Percentiles rank a stretch among this genome's conserved stretches.
These are phyloP conservation scores for Gryganskiella cystojenkinii DNA, from an alignment of 192 early-diverging fungal genomes.

Conservation along the genomic window DNA sequence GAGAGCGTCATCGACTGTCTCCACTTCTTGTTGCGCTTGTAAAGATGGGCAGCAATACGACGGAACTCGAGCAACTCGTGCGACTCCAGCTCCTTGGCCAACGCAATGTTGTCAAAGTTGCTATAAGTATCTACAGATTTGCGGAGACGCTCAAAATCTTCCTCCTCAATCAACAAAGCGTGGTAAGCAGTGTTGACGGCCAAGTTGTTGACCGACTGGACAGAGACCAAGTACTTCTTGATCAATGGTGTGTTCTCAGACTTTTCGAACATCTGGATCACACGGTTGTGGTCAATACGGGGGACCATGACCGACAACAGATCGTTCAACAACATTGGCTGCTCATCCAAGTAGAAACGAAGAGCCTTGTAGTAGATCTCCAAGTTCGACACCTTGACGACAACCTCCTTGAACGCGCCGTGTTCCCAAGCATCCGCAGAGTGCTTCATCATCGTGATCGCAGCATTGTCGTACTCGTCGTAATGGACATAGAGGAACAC, in stretches of 20 bases:
- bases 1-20: constrained; percentile 93
- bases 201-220: constrained; percentile 94
- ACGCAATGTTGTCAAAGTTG: constrained; percentile 93
- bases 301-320: constrained; percentile 89
- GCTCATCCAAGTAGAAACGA: constrained; percentile 95
- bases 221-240: constrained; percentile 94
- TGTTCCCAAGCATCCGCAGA: constrained; percentile 98
- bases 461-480: constrained; percentile 99
- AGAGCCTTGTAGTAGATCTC: constrained; percentile 99
- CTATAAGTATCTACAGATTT: constrained; percentile 95
- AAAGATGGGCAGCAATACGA: constrained; percentile 95
- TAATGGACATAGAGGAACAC: constrained; percentile 99
- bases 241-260: constrained; percentile 97
- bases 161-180: constrained; percentile 97
- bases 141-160: constrained; percentile 93
- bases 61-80: constrained; percentile 98
- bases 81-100: constrained; percentile 94
- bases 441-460: constrained; percentile 95
- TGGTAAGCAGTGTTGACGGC: constrained; percentile 96
- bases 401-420: constrained; percentile 93
- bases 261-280: constrained; percentile 98
- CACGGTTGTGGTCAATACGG: constrained; percentile 96
- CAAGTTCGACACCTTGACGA: constrained; percentile 96
- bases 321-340: constrained; percentile 95
- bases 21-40: constrained; percentile 98